Evolutionary conservation across 805 yeast species (phyloP).

Genomic region (Sungouiozyma intestinalis): DNA sequence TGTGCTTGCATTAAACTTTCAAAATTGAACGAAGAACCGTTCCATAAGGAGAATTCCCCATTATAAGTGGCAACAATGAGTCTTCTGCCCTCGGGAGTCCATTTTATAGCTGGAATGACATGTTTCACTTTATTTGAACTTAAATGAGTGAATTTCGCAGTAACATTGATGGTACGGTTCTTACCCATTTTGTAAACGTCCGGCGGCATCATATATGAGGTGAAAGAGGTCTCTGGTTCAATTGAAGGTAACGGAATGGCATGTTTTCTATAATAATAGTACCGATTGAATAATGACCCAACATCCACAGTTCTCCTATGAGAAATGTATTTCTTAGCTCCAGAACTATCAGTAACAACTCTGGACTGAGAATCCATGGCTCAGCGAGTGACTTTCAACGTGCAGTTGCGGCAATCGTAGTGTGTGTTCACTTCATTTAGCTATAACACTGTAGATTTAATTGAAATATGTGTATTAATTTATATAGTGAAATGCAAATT

Average conservation of each 20-base stretch:
- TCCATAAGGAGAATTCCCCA: constrained; percentile 97
- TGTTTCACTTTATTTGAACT: constrained; percentile 87
- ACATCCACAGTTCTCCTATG: constrained; percentile 28
- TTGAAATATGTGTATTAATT: no score
- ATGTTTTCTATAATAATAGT: constrained; percentile 21
- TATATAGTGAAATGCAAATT: no score
- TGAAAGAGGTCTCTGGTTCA: constrained; percentile 24
- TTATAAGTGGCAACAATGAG: constrained; percentile 80
- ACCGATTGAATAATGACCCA: constrained; percentile 23
- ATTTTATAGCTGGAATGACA: constrained; percentile 77
- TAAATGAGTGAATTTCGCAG: constrained; percentile 79
- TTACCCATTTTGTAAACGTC: constrained; percentile 13
- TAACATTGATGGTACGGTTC: constrained; percentile 42
- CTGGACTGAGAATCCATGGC: background rate
- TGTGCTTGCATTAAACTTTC: constrained; percentile 99
- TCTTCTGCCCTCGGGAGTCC: constrained; percentile 96
- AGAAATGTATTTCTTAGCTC: constrained; percentile 21
- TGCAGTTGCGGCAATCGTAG: background rate
- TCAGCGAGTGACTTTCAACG: background rate
- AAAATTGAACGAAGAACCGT: constrained; percentile 87
- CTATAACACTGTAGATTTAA: no score
- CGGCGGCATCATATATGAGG: constrained; percentile 25
- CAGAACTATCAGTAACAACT: background rate
- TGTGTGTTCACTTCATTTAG: no score
- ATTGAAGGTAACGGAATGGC: constrained; percentile 20